phyloP scores from a whole-genome alignment of 306 rosid genomes.

The Trifolium subterraneum region DNA sequence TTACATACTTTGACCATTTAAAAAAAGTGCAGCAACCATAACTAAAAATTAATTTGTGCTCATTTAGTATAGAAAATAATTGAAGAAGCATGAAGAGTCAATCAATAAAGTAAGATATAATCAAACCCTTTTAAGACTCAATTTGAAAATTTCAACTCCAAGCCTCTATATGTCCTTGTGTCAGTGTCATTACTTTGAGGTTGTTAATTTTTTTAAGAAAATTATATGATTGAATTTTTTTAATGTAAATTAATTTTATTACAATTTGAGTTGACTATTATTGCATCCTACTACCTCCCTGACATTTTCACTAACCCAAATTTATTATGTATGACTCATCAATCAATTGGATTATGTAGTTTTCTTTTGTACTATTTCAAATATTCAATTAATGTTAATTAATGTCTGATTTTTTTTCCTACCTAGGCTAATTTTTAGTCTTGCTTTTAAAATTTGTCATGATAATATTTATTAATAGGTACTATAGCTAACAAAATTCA shows the following conservation, averaged over 20 bases:
- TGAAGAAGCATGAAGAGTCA: neutral
- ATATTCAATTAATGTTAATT: slow-evolving; percentile 41
- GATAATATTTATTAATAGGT: neutral
- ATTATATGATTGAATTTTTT: too few relatives aligned
- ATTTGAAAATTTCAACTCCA: neutral
- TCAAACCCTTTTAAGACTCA: neutral
- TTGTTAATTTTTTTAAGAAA: too few relatives aligned
- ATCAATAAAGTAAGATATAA: slow-evolving; percentile 7
- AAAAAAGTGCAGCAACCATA: too few relatives aligned
- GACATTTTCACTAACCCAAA: slow-evolving; percentile 25
- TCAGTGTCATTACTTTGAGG: slow-evolving; percentile 7
- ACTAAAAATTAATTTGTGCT: neutral
- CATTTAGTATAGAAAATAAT: neutral
- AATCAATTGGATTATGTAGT: neutral
- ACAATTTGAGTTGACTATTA: slow-evolving; percentile 6
- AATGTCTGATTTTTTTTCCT: slow-evolving; percentile 39
- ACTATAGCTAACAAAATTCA: slow-evolving; percentile 15
- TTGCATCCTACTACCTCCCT: neutral
- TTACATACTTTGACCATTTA: too few relatives aligned
- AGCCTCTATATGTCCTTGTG: slow-evolving; percentile 9
- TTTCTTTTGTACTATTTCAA: slow-evolving; percentile 31
- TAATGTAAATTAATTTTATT: neutral
- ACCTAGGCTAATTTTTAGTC: slow-evolving; percentile 34
- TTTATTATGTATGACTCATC: slow-evolving; percentile 45
- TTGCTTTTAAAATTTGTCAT: slow-evolving; percentile 33